Percentiles rank a stretch among this genome's conserved stretches.
Conservation (phyloP, 768 basidiomycete species). For the Suillus plorans region DNA sequence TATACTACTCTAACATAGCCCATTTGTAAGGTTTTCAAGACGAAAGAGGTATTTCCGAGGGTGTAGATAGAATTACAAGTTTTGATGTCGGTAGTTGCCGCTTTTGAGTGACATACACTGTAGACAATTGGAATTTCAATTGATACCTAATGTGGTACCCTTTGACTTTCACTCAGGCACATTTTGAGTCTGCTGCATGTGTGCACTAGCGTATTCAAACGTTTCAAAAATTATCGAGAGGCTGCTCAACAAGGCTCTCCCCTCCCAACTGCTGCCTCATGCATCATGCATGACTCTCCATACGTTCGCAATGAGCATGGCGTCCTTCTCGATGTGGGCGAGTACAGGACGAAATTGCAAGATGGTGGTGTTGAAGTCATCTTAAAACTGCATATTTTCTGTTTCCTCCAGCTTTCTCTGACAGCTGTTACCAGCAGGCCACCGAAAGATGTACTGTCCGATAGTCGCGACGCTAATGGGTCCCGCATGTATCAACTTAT, state of each 20-base stretch:
- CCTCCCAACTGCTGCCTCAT: too few relatives aligned
- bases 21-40: too few relatives aligned
- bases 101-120: not conserved
- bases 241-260: too few relatives aligned
- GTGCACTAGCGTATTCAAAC: too few relatives aligned
- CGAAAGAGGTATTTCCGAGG: too few relatives aligned
- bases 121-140: too few relatives aligned
- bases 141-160: too few relatives aligned
- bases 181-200: too few relatives aligned
- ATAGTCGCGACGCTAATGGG: not conserved
- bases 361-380: not conserved
- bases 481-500: not conserved
- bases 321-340: not conserved
- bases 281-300: not conserved
- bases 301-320: not conserved
- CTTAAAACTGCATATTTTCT: not conserved
- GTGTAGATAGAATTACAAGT: slow-evolving; percentile 7
- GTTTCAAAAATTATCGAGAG: too few relatives aligned
- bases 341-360: not conserved
- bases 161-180: too few relatives aligned
- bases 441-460: not conserved
- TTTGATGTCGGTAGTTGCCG: not conserved
- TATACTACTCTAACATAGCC: too few relatives aligned
- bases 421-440: not conserved
- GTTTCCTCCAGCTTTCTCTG: not conserved